Base-by-base conservation (phyloP, 225 moss, liverwort and hornwort genomes). In the Asterella californica region DNA sequence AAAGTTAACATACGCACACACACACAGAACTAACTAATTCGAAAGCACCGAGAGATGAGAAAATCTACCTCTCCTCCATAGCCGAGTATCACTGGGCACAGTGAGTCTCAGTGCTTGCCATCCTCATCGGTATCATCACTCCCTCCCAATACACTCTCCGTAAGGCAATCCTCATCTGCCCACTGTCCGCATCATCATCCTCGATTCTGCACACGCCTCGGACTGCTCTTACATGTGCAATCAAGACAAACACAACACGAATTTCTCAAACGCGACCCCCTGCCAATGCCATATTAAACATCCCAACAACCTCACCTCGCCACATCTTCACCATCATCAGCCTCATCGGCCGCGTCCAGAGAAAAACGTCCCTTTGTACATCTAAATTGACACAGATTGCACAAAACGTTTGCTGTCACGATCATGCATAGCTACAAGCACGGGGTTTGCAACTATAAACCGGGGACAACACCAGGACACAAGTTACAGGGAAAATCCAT, bases 1-100 rank as follows among this genome's bases (percentile, higher is more conserved):
- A n/a, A n/a, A n/a, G n/a, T n/a, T n/a, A n/a, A n/a, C n/a, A n/a
- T 7, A 49, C 46, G n/a, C 47, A 22, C 48, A 46, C 18, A 12
- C 9, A 42, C 18, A 70, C 37, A 38, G 47, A 27, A 68, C 37
- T 47, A 19, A 29, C 10, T 9, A 8, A 36, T 48, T 10, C 73
- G 10, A 22, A 42, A 2, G 37, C 21, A 21, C 12, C 0, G 73
- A 52, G 22, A 77, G 71, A 62, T 15, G 30, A 22, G 25, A 38
- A n/a, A 55, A 67, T 59, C 50, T 48, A 83, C 84, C 84, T 84
- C 80, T 80, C 84, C 65, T 84, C 84, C 84, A 84, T 84, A 76
- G 72, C 84, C 53, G 63, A 53, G 62, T 45, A 15, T 80, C 80
- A 80, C 38, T 54, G 63, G 55, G 42, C 52, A 53, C 37, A 72